These are phyloP conservation scores for Lactarius vividus DNA, from an alignment of 768 basidiomycete species.

Conservation along the genomic window DNA sequence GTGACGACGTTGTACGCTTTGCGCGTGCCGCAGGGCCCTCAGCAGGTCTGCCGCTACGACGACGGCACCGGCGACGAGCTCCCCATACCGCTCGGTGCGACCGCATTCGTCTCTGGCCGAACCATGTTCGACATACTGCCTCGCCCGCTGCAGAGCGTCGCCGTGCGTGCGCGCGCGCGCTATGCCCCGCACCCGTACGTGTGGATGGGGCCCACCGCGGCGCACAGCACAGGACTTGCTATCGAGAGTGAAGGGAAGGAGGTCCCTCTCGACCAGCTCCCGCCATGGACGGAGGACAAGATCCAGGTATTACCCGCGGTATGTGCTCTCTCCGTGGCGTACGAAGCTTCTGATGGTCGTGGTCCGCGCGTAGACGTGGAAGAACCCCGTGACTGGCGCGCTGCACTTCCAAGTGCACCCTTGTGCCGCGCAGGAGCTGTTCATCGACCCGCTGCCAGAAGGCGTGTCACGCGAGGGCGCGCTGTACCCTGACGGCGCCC, in stretches of 20 bases:
- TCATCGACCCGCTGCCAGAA: slow-evolving; percentile 68
- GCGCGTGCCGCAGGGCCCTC: slow-evolving; percentile 58
- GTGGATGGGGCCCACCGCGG: slow-evolving; percentile 77
- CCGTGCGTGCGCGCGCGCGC: slow-evolving; percentile 66
- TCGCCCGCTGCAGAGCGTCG: slow-evolving; percentile 65
- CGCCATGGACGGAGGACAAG: slow-evolving; percentile 77
- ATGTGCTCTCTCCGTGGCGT: slow-evolving; percentile 25
- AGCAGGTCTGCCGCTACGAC: slow-evolving; percentile 72
- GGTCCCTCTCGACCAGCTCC: slow-evolving; percentile 60
- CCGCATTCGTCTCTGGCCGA: slow-evolving; percentile 74
- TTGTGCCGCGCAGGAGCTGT: slow-evolving; percentile 63
- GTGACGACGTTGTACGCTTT: slow-evolving; percentile 83
- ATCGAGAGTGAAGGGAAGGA: slow-evolving; percentile 76
- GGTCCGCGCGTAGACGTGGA: slow-evolving; percentile 62
- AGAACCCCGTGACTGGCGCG: slow-evolving; percentile 80
- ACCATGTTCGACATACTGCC: slow-evolving; percentile 81
- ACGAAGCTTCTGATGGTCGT: not conserved
- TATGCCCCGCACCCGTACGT: slow-evolving; percentile 86
- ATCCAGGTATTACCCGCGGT: slow-evolving; percentile 70
- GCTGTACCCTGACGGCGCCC: slow-evolving; percentile 80
- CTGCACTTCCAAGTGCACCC: slow-evolving; percentile 93
- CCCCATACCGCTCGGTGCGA: slow-evolving; percentile 77
- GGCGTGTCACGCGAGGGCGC: slow-evolving; percentile 57
- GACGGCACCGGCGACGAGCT: slow-evolving; percentile 83
- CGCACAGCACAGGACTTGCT: slow-evolving; percentile 73